Conservation (phyloP, 441 rosid genomes). For the Populus trichocarpa region DNA sequence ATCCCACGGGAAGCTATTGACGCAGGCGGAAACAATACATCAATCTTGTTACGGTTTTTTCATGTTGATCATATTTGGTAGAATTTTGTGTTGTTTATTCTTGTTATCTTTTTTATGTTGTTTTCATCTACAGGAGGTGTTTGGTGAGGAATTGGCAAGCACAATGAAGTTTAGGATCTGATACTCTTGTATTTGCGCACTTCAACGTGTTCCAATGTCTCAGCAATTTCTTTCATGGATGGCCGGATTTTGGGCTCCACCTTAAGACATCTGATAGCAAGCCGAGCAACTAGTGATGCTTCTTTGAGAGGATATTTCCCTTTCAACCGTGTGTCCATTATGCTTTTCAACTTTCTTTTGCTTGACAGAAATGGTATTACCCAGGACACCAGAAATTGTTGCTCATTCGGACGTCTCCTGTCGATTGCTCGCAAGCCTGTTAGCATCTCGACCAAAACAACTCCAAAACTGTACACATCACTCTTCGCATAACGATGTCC, state of each 20-base stretch:
- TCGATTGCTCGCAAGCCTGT: slow-evolving; percentile 72
- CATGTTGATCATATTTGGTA: not conserved
- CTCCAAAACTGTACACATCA: slow-evolving; percentile 80
- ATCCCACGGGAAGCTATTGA: no score
- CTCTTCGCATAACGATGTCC: slow-evolving; percentile 84
- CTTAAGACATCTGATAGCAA: slow-evolving; percentile 57
- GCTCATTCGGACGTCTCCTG: slow-evolving; percentile 48
- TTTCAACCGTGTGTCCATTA: slow-evolving; percentile 63
- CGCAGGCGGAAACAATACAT: not conserved
- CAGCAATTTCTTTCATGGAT: slow-evolving; percentile 70
- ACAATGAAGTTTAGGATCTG: not conserved
- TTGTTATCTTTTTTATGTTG: not conserved
- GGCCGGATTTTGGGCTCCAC: slow-evolving; percentile 66
- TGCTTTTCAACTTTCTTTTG: slow-evolving; percentile 52
- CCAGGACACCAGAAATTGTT: slow-evolving; percentile 64
- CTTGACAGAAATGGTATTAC: slow-evolving; percentile 53
- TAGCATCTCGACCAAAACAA: slow-evolving; percentile 70
- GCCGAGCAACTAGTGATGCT: slow-evolving; percentile 55
- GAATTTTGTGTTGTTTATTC: not conserved
- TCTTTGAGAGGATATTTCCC: slow-evolving; percentile 65
- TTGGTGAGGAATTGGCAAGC: not conserved
- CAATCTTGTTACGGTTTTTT: not conserved
- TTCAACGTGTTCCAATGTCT: slow-evolving; percentile 45
- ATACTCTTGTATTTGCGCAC: not conserved
- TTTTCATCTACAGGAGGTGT: not conserved